phyloP scores from a whole-genome alignment of 2,329 filamentous ascomycete genomes.

The Juglanconis juglandina region DNA sequence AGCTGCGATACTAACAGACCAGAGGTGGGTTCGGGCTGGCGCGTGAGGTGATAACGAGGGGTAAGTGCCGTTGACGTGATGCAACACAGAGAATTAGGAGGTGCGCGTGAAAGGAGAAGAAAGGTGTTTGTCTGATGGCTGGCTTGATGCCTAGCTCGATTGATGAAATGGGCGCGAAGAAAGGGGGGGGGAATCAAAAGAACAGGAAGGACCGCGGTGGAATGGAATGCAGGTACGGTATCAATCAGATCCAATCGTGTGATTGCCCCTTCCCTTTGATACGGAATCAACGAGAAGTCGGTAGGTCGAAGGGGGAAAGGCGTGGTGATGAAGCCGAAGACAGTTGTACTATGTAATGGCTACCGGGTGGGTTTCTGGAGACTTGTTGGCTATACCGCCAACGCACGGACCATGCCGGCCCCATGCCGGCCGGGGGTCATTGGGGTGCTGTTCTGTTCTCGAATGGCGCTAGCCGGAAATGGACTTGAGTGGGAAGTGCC shows the following conservation, averaged over 20 bases:
- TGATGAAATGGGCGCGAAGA: constrained; percentile 6
- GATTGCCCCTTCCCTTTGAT: constrained; percentile 6
- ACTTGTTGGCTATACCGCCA: too few species aligned
- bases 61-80: background rate
- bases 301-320: background rate
- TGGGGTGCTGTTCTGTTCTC: too few species aligned
- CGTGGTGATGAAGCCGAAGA: background rate
- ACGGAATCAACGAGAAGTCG: constrained; percentile 5
- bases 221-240: constrained; percentile 1
- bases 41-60: background rate
- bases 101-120: background rate
- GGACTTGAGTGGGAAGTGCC: too few species aligned
- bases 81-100: background rate
- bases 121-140: constrained; percentile 10
- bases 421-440: too few species aligned
- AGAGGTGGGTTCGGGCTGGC: background rate
- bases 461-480: too few species aligned
- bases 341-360: background rate
- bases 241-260: constrained; percentile 10
- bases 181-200: constrained; percentile 12
- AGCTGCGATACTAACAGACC: background rate
- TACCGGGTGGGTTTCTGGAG: background rate
- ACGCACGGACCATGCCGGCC: too few species aligned
- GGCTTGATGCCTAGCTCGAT: constrained; percentile 16
- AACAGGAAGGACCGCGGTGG: constrained; percentile 7